Evolutionary conservation across 805 yeast genomes (phyloP).

Genomic region (Clavispora asparagi): DNA sequence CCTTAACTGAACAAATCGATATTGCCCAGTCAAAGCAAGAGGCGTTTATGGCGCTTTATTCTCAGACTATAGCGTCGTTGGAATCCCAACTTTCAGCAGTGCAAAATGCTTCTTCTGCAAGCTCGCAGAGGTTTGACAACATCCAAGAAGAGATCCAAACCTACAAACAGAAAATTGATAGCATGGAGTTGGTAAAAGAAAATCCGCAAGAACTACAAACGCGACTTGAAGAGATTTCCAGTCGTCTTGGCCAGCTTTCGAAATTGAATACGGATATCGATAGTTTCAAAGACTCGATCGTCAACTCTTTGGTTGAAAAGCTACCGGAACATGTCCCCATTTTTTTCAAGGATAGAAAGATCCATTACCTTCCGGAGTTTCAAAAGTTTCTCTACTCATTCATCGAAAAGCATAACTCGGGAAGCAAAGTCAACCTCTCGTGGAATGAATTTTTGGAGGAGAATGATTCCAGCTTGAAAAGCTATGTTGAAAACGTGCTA

Average conservation of each 20-base stretch:
- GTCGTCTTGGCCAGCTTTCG: slow-evolving; percentile 13
- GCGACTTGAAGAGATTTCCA: slow-evolving; percentile 13
- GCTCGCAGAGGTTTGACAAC: not conserved
- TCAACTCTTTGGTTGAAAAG: slow-evolving; percentile 14
- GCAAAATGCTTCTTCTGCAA: not conserved
- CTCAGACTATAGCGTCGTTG: slow-evolving; percentile 3
- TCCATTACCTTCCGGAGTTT: slow-evolving; percentile 38
- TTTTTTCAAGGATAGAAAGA: slow-evolving; percentile 24
- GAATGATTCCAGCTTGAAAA: slow-evolving; percentile 16
- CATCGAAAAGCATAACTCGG: slow-evolving; percentile 22
- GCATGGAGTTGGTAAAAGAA: slow-evolving; percentile 4
- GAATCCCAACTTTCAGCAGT: slow-evolving; percentile 8
- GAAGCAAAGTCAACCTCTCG: slow-evolving; percentile 1
- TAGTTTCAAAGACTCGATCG: slow-evolving; percentile 13
- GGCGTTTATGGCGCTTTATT: slow-evolving; percentile 9
- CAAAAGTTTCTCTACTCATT: slow-evolving; percentile 29
- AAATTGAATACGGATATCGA: slow-evolving; percentile 10
- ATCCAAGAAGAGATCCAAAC: slow-evolving; percentile 11
- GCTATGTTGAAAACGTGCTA: slow-evolving; percentile 11
- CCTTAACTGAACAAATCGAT: slow-evolving; percentile 17
- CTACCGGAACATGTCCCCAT: slow-evolving; percentile 31
- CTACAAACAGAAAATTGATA: slow-evolving; percentile 8
- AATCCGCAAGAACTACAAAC: slow-evolving; percentile 12
- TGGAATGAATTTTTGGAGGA: slow-evolving; percentile 23
- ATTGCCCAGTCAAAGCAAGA: slow-evolving; percentile 14